Percentiles rank a stretch among this genome's conserved stretches.
phyloP scores from a whole-genome alignment of 257 asterid genomes.

The Scutellaria baicalensis region DNA sequence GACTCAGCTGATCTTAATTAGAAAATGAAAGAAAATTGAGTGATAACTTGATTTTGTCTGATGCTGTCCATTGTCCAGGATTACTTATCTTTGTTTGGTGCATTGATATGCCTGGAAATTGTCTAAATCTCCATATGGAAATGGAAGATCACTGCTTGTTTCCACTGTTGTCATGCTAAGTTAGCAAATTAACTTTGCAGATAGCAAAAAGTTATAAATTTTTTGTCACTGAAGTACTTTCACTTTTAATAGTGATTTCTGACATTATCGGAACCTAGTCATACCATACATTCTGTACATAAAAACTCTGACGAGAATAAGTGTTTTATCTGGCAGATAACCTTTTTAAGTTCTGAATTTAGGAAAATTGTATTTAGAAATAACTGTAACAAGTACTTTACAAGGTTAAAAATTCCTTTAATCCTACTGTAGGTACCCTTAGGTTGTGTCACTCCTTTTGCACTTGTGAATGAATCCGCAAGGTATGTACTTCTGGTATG shows the following conservation, averaged over 20 bases:
- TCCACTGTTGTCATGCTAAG: neutral
- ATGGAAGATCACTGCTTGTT: neutral
- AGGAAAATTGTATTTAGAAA: too few relatives aligned
- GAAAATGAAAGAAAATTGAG: neutral
- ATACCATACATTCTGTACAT: neutral
- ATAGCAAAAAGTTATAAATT: neutral
- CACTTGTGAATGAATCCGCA: constrained; percentile 83
- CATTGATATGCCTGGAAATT: neutral
- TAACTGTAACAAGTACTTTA: too few relatives aligned
- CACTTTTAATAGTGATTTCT: neutral
- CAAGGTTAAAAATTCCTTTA: neutral
- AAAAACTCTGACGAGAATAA: neutral
- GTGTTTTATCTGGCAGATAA: neutral
- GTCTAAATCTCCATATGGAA: neutral
- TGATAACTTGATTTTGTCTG: neutral
- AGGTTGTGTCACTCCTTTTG: constrained; percentile 92
- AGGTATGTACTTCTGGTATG: constrained; percentile 31
- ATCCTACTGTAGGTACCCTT: constrained; percentile 62
- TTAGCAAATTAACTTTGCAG: neutral
- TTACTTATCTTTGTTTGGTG: neutral
- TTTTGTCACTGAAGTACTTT: neutral
- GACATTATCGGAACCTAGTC: neutral
- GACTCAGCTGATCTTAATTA: neutral
- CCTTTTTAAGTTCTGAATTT: neutral
- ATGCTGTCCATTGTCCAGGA: neutral